phyloP scores from a whole-genome alignment of 1,284 basidiomycete species.

The Ganoderma sp. region DNA sequence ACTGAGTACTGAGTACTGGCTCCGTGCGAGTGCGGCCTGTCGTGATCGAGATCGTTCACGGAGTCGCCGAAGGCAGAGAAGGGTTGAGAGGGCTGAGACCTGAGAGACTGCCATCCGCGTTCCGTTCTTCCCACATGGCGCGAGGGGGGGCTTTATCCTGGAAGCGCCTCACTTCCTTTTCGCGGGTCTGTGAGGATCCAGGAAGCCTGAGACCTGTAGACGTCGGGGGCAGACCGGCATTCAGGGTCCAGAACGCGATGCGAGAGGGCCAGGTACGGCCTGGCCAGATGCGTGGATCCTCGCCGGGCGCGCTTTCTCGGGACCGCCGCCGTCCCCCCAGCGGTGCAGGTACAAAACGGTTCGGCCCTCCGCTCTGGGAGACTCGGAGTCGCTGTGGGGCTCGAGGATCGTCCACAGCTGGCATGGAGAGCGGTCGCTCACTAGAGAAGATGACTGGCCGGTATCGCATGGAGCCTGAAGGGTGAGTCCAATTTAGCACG shows the following conservation, averaged over 20 bases:
- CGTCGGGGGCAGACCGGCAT: not conserved
- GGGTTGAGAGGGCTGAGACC: not conserved
- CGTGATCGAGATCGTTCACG: conserved; percentile 4
- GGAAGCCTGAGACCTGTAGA: not conserved
- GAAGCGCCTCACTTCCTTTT: not conserved
- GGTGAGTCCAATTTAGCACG: not conserved
- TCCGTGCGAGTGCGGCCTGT: not conserved
- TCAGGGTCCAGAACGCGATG: not conserved
- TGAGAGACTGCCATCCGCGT: not conserved
- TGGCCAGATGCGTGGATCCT: not conserved
- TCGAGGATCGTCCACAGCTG: not conserved
- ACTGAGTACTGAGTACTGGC: not conserved
- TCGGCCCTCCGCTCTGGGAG: not conserved
- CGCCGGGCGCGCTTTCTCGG: not conserved
- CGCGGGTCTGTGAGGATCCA: not conserved
- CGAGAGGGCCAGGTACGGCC: not conserved
- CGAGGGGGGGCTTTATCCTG: not conserved
- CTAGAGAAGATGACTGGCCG: not conserved
- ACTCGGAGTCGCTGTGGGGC: not conserved
- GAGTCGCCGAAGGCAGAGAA: not conserved
- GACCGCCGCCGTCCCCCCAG: not conserved
- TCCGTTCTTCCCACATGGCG: conserved; percentile 1
- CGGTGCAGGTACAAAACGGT: not conserved
- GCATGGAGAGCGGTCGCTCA: not conserved
- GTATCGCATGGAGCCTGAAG: too few relatives aligned